Base-by-base conservation (phyloP, 2,329 filamentous ascomycete genomes). In the Triangularia verruculosa region DNA sequence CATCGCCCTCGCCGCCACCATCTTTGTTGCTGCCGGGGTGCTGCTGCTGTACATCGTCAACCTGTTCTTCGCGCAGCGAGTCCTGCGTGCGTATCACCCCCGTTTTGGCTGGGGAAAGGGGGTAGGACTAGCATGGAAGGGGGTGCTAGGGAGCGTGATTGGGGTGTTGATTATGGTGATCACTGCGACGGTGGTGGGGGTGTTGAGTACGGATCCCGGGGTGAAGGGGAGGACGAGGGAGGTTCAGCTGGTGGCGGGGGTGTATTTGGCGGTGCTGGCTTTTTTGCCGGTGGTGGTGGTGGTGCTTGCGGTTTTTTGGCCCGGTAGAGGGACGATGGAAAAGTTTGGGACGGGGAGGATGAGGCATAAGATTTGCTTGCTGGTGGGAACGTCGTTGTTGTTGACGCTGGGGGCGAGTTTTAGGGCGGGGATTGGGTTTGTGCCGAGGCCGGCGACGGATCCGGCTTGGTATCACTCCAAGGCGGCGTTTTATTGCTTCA, bases 41-140 rank as follows among this genome's bases (percentile, higher is more conserved):
- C 74, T 96, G 34, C 75, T 96, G 7, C 78, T 96, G 30, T 93
- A 91, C 75, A 77, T 94, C 70, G 79, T 93, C 75, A 94, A 96
- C 77, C 77, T 96, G 34, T 77, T 95, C 69, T 90, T 93, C 72
- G 77, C 88, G 0, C 89, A 92, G 75, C 86, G 92, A 53, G 81
- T 96, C 25, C 75, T 95, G 24, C 84, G 92, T 59, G 89, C 89
- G 1, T 83, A 86, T 55, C 89, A 93, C 70, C 91, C 91, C 0
- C 70, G 72, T 0, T 71, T 92, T 22, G 92, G 91, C 62, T 94
- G 91, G 91, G 81, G 84, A 66, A 79, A 76, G 25, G 28, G 79
- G 78, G 2, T 68, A 78, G 22, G 65, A n/a, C n/a, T n/a, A n/a
- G n/a, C 74, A 20, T 89, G 92, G 75, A 83, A 81, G 65, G 71